Base-by-base conservation (phyloP, 306 rosid species). In the Inga oerstediana region DNA sequence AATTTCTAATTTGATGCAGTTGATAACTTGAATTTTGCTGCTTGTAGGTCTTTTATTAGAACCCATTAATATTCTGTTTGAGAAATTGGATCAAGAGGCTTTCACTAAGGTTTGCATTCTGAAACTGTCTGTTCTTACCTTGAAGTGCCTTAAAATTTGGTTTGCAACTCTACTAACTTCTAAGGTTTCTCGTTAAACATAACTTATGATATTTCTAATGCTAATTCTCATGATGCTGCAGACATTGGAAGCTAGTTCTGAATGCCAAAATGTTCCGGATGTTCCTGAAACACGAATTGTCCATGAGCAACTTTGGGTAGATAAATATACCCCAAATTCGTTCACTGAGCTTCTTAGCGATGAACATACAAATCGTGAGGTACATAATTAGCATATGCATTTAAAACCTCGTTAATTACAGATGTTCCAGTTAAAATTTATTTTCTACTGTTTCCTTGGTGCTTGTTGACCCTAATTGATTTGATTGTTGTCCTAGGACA, bases 291-390 rank as follows among this genome's bases (percentile, higher is more conserved):
- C 82, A 65, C 86, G 80, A 83, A 77, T 66, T 56, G 75, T 88
- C 80, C 92, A 81, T 37, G 97, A 90, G 85, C 80, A 84, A 83
- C 98, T 96, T 79, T 93, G 99, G 99, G 98, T 96, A n/a, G 99
- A 96, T 81, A 91, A 96, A 85, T 96, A 96, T 83, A 90, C 98
- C 49, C 99, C 98, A 6, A 89, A 82, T 65, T 93, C 98, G 19
- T 96, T 96, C 81, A 89, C 93, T 16, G 99, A 93, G 88, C 99
- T 96, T 87, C 97, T 96, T 44, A 96, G 99, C 66, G 97, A 96
- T 72, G 99, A 96, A 84, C 99, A 92, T 78, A 96, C 97, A 86
- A 96, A 96, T 80, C 99, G 98, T 14, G 99, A 92, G 98, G 99
- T 92, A 87, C 70, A 59, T 77, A 68, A 76, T 84, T 76, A 35